These are phyloP conservation scores for Ophiostoma sp. DNA, from an alignment of 2,329 filamentous ascomycete species.

Conservation along the genomic window DNA sequence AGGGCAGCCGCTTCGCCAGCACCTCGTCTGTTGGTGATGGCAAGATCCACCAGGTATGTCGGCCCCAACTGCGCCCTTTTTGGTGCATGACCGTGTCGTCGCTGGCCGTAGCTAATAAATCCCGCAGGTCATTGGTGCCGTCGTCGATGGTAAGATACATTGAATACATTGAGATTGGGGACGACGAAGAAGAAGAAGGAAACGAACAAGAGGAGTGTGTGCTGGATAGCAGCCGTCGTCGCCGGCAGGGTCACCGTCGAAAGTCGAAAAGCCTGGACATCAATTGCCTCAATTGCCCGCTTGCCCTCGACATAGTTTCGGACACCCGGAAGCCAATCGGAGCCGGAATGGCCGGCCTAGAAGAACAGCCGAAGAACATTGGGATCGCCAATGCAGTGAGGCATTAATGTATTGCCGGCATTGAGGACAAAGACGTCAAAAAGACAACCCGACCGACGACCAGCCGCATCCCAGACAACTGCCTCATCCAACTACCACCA, in stretches of 20 bases:
- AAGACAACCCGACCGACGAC: neutral
- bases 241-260: neutral
- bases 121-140: constrained; percentile 91
- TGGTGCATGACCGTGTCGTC: neutral
- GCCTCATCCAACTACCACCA: neutral
- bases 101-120: constrained; percentile 29
- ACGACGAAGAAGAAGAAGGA: too few relatives aligned
- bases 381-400: neutral
- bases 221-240: neutral
- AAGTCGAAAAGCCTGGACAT: neutral
- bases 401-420: neutral
- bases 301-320: neutral
- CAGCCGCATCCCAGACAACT: constrained; percentile 19
- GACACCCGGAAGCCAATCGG: constrained; percentile 7
- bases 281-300: neutral
- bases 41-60: constrained; percentile 63
- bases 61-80: constrained; percentile 11
- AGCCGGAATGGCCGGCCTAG: neutral
- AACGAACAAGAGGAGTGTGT: constrained; percentile 28
- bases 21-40: constrained; percentile 55
- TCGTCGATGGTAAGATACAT: constrained; percentile 78
- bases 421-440: neutral
- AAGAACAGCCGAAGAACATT: too few relatives aligned
- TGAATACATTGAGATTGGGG: too few relatives aligned
- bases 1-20: constrained; percentile 55